Conservation (phyloP, 73 alveolate species). For the Tetrahymena elliotti region DNA sequence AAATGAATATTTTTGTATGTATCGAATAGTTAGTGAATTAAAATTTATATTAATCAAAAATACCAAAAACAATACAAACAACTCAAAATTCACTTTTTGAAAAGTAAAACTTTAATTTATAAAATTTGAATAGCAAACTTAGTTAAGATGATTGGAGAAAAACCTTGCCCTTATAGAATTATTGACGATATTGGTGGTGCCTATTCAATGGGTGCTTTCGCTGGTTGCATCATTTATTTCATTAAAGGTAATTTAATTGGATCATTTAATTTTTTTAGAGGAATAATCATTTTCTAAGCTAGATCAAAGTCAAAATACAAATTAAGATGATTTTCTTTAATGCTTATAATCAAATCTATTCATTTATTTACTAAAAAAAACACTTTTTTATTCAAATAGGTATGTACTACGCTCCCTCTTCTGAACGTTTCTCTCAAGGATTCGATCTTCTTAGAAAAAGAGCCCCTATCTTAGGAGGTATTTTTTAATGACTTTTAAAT, state of each 20-base stretch:
- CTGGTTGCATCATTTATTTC: slow-evolving; percentile 63
- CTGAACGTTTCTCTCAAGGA: slow-evolving; percentile 58
- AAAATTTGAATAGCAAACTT: slow-evolving; percentile 4
- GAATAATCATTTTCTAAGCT: too few species aligned
- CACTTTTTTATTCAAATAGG: background rate
- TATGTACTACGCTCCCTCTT: slow-evolving; percentile 62
- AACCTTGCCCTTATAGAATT: slow-evolving; percentile 79
- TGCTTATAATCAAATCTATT: too few species aligned
- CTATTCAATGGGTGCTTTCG: slow-evolving; percentile 62
- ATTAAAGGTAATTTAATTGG: slow-evolving; percentile 45
- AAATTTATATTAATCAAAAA: background rate
- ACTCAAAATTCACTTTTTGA: background rate
- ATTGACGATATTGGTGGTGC: slow-evolving; percentile 79
- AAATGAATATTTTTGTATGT: too few species aligned
- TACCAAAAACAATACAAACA: background rate
- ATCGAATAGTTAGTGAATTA: background rate
- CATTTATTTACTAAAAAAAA: background rate
- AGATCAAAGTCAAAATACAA: too few species aligned
- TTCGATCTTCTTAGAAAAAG: slow-evolving; percentile 62
- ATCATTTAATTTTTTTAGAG: too few species aligned
- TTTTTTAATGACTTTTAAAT: background rate
- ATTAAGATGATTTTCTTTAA: background rate
- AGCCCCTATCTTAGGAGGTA: slow-evolving; percentile 81
- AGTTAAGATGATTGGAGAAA: slow-evolving; percentile 39
- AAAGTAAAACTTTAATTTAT: background rate